A percentile compares a stretch with the other conserved stretches of the same genome.
phyloP scores from a whole-genome alignment of 2,329 filamentous ascomycete genomes.

The Colletotrichum viniferum region DNA sequence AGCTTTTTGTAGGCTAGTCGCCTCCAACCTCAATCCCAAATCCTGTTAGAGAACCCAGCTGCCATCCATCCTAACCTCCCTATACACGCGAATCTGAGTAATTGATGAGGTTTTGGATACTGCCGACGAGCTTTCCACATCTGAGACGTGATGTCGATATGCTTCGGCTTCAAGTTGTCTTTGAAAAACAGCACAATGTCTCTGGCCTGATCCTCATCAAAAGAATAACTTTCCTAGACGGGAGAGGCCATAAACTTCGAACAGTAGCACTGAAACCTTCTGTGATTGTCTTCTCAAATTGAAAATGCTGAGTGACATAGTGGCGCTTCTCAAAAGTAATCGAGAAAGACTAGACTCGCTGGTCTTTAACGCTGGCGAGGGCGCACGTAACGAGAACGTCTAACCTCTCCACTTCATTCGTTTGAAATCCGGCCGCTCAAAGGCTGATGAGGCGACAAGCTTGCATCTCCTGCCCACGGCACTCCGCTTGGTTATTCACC shows the following conservation, averaged over 20 bases:
- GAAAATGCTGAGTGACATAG: not conserved
- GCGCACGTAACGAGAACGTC: not conserved
- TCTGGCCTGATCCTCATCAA: not conserved
- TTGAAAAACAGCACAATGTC: not conserved
- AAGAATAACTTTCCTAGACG: not conserved
- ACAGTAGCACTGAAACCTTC: not conserved
- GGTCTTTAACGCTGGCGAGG: not conserved
- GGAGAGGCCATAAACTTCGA: not conserved
- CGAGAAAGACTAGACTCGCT: not conserved
- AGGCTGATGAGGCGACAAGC: not conserved
- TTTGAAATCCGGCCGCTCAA: not conserved
- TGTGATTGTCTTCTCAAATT: not conserved
- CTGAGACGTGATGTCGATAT: not conserved
- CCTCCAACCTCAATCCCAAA: not conserved
- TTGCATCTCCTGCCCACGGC: not conserved
- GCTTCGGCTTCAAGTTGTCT: not conserved
- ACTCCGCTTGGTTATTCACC: not conserved
- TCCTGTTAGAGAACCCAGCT: not conserved
- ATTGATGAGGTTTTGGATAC: not conserved
- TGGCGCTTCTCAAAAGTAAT: not conserved
- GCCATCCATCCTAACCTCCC: not conserved
- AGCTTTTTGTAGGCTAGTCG: not conserved
- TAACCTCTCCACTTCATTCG: not conserved
- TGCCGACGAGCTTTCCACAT: not conserved
- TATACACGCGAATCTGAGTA: not conserved